Conservation (phyloP, 2,329 filamentous ascomycete species). For the Colletotrichum sp. region DNA sequence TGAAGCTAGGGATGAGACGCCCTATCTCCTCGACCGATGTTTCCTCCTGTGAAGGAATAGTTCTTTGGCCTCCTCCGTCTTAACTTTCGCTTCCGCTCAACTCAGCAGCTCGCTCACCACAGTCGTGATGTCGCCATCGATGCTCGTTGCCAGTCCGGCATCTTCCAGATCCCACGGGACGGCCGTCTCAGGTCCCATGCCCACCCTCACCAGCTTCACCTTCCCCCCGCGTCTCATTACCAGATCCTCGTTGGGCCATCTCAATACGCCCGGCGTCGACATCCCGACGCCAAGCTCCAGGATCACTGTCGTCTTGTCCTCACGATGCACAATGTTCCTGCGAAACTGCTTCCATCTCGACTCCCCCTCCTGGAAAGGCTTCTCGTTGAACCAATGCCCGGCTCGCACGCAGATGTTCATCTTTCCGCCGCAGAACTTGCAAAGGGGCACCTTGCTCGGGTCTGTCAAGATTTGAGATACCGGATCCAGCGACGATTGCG, state of each 20-base stretch:
- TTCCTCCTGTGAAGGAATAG: background rate
- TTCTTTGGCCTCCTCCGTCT: background rate
- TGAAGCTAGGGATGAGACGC: conserved; percentile 16
- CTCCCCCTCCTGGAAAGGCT: conserved; percentile 21
- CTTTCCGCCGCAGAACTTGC: conserved; percentile 20
- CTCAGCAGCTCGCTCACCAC: background rate
- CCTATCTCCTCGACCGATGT: conserved; percentile 1
- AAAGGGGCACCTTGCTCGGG: conserved; percentile 18
- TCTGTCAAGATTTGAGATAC: conserved; percentile 24
- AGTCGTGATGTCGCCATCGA: conserved; percentile 20
- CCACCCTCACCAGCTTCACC: conserved; percentile 21
- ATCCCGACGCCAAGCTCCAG: conserved; percentile 24
- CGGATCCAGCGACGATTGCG: conserved; percentile 25
- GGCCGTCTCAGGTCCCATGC: conserved; percentile 20
- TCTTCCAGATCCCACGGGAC: conserved; percentile 20
- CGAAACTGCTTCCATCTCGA: conserved; percentile 17
- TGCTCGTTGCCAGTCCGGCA: conserved; percentile 18
- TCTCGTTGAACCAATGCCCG: conserved; percentile 24
- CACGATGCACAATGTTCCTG: background rate
- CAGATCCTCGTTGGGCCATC: conserved; percentile 24
- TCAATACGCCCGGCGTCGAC: conserved; percentile 23
- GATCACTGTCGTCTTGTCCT: conserved; percentile 10
- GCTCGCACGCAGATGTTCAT: conserved; percentile 25
- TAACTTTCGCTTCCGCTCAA: background rate
- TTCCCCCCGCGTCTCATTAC: conserved; percentile 4